Conservation (phyloP, 148 eudicot genomes). For the Oxyria digyna region DNA sequence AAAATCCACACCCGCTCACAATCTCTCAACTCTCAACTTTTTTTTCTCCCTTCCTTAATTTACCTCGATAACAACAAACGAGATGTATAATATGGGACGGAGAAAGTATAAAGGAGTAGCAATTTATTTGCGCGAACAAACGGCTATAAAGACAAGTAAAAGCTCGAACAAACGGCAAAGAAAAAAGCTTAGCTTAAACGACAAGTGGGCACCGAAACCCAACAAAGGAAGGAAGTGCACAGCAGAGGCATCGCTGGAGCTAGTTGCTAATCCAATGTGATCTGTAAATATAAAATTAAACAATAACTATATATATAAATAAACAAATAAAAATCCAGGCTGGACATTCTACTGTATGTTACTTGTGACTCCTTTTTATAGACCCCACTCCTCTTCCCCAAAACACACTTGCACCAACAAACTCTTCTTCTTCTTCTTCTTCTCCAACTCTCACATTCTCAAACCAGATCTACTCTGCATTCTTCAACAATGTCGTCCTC, state of each 20-base stretch:
- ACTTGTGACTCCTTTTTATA: neutral
- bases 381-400: neutral
- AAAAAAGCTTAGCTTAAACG: neutral
- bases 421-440: neutral
- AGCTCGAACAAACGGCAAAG: neutral
- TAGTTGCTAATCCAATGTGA: no score
- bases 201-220: neutral
- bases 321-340: neutral
- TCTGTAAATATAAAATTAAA: no score
- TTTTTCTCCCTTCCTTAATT: no score
- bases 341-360: neutral
- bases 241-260: neutral
- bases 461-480: no score
- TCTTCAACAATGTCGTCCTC: neutral
- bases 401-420: neutral
- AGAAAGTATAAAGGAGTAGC: no score
- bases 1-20: no score
- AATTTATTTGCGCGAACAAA: no score
- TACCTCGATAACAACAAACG: no score
- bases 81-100: no score
- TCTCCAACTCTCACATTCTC: neutral
- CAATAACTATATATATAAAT: neutral
- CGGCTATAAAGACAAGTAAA: neutral
- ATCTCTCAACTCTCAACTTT: no score
- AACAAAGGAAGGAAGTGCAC: neutral